Conservation (phyloP, 2,329 filamentous ascomycete species). For the Microcera coccophila region DNA sequence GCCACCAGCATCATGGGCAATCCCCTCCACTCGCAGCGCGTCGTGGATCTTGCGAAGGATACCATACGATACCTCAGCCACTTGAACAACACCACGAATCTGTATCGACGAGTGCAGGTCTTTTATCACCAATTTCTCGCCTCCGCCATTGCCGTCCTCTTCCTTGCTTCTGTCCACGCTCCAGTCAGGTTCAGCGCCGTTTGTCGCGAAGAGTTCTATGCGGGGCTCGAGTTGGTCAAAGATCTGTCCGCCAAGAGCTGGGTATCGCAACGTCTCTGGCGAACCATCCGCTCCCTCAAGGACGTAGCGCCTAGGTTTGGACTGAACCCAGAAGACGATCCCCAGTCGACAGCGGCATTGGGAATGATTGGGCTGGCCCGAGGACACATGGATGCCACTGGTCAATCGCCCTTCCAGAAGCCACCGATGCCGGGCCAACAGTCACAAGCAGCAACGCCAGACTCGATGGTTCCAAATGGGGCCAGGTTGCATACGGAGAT, state of each 20-base stretch:
- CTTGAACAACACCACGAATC: slow-evolving; percentile 66
- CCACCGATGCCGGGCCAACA: slow-evolving; percentile 25
- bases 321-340: slow-evolving; percentile 46
- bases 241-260: slow-evolving; percentile 68
- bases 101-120: slow-evolving; percentile 68
- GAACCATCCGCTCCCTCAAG: slow-evolving; percentile 65
- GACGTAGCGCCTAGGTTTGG: slow-evolving; percentile 68
- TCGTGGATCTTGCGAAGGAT: slow-evolving; percentile 71
- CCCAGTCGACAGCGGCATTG: slow-evolving; percentile 50
- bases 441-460: slow-evolving; percentile 19
- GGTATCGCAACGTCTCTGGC: slow-evolving; percentile 70
- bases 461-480: slow-evolving; percentile 40
- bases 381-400: slow-evolving; percentile 30
- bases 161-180: slow-evolving; percentile 71
- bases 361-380: slow-evolving; percentile 53
- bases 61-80: slow-evolving; percentile 68
- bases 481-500: slow-evolving; percentile 51
- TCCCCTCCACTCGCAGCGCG: slow-evolving; percentile 66
- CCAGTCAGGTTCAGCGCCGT: slow-evolving; percentile 65
- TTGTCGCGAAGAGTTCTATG: slow-evolving; percentile 74
- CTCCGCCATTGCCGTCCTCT: slow-evolving; percentile 69
- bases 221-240: slow-evolving; percentile 70
- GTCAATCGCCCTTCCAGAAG: slow-evolving; percentile 28
- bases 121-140: slow-evolving; percentile 80
- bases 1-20: slow-evolving; percentile 78